These are phyloP conservation scores for Stagonosporopsis cucurbitacearum DNA, from an alignment of 2,329 filamentous ascomycete genomes.

Conservation along the genomic window DNA sequence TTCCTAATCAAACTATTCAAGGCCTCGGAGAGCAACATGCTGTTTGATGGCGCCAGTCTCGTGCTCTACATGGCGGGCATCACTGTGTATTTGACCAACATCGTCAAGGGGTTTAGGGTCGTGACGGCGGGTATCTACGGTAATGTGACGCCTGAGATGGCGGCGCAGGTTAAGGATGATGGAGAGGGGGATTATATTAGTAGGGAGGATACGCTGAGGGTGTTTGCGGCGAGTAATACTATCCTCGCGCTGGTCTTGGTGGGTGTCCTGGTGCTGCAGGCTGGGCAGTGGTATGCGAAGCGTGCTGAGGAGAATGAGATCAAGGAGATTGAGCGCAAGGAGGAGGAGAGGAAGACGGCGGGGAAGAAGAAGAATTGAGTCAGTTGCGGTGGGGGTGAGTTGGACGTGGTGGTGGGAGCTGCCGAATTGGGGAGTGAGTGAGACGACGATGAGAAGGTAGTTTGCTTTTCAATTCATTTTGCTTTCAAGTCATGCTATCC, in stretches of 20 bases:
- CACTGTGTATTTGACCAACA: slow-evolving; percentile 93
- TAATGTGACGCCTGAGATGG: slow-evolving; percentile 47
- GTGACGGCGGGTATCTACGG: slow-evolving; percentile 76
- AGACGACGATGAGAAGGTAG: background rate
- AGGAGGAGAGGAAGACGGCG: slow-evolving; percentile 39
- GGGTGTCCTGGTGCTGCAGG: slow-evolving; percentile 90
- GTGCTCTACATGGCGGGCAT: slow-evolving; percentile 83
- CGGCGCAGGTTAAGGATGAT: slow-evolving; percentile 28
- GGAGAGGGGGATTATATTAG: slow-evolving; percentile 71
- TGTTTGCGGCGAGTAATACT: slow-evolving; percentile 92
- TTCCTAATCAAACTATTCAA: slow-evolving; percentile 95
- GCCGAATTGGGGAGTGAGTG: background rate
- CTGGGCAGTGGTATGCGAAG: slow-evolving; percentile 98
- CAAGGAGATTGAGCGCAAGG: slow-evolving; percentile 64
- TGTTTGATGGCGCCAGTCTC: slow-evolving; percentile 81
- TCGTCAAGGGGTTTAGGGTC: slow-evolving; percentile 89
- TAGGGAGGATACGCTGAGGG: slow-evolving; percentile 87
- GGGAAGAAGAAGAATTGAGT: slow-evolving; percentile 46
- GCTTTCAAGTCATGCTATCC: background rate
- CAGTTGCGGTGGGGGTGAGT: background rate
- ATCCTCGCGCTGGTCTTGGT: slow-evolving; percentile 92
- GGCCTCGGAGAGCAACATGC: slow-evolving; percentile 90
- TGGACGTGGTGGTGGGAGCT: background rate
- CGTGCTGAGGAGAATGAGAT: slow-evolving; percentile 85
- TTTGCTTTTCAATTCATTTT: background rate